Conservation (phyloP, 257 asterid species). For the Salvia hispanica region DNA sequence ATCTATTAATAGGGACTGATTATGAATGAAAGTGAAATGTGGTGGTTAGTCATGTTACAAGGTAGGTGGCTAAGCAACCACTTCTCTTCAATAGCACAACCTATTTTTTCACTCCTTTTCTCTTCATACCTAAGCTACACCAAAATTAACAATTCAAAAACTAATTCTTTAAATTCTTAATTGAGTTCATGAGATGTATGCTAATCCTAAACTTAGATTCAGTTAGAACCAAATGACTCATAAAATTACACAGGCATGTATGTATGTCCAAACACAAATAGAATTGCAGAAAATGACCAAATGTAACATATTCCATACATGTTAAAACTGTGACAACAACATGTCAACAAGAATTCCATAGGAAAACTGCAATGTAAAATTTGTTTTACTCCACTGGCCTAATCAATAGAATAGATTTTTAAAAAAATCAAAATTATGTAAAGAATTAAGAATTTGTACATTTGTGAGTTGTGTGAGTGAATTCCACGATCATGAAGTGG, state of each 20-base stretch:
- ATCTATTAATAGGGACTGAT: conserved; percentile 20
- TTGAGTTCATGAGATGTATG: no score
- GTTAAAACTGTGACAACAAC: conserved; percentile 15
- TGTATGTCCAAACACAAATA: neutral
- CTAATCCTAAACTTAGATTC: no score
- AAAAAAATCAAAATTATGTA: conserved; percentile 11
- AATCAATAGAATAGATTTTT: neutral
- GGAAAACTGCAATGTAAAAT: conserved; percentile 11
- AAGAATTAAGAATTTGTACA: conserved; percentile 59
- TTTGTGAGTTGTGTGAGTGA: neutral
- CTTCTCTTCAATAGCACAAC: conserved; percentile 32
- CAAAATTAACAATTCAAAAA: conserved; percentile 15
- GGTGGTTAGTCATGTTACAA: conserved; percentile 34
- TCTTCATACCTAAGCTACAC: conserved; percentile 36
- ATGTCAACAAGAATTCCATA: conserved; percentile 23
- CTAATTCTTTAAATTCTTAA: neutral
- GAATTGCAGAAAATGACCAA: neutral
- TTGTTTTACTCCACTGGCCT: conserved; percentile 18
- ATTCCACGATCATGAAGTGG: conserved; percentile 31
- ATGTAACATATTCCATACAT: conserved; percentile 28
- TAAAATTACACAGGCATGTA: conserved; percentile 18
- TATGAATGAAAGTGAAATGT: conserved; percentile 26
- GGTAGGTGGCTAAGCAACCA: conserved; percentile 44
- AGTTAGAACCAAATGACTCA: neutral
- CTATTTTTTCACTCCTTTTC: conserved; percentile 24